Evolutionary conservation across 2,329 filamentous ascomycete genomes (phyloP), one percentile per base, ranked within the genome.

Genomic region (Cytospora mali): DNA sequence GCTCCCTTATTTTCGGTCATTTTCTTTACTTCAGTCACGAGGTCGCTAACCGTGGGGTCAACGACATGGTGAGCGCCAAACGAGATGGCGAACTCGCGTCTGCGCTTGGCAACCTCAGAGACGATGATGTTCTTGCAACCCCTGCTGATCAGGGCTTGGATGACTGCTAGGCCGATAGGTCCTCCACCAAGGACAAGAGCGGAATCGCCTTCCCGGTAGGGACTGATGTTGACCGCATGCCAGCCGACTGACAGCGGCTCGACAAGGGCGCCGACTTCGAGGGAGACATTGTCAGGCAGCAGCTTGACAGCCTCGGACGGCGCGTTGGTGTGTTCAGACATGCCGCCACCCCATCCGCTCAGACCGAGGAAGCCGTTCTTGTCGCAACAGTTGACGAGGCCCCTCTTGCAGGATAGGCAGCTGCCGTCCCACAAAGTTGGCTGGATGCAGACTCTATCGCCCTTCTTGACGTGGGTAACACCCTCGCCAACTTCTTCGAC

Each of bases 231-330:
- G 25, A 73, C 80, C 0, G 85, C 86, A 68, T 89, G 87, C 86
- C 86, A 88, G 10, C 84, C 85, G 0, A 89, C 86, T 0, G 84
- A 77, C 2, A 89, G 74, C 0, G 87, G 87, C 67, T 89, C 87
- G 7, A 88, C 81, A 3, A 89, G 75, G 0, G 87, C 86, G 58
- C 75, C 83, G 18, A 84, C 75, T 49, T 85, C 80, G 23, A 85
- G 75, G 0, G 78, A 75, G 10, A 86, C 73, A 55, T 80, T 78
- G 10, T 80, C 75, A 0, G 85, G 82, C 0, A 87, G 72, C 2
- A 76, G 76, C 53, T 82, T 74, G 1, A 80, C 76, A 6, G 79
- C 77, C 21, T 73, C 70, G 42, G 77, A 74, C 11, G 80, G 79
- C 1, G 85, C 76, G 21, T 80, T 79, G 6, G 85, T 77, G 11